Base-by-base conservation (phyloP, 75 land plant genomes). In the Gnetum montanum region DNA sequence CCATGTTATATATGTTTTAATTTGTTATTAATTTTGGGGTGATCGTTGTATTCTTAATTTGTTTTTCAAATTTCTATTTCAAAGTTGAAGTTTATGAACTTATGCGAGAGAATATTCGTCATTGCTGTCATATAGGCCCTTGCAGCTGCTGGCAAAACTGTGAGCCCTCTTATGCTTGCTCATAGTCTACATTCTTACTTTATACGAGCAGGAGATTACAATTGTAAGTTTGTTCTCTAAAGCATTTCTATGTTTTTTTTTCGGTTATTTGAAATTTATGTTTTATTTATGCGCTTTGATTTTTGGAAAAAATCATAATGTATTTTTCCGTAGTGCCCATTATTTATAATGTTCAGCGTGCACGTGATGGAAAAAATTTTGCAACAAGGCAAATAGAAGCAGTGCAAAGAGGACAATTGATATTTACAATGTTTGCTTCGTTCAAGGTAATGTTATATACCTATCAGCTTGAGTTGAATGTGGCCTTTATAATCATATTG, bases 141-240 rank as follows among this genome's bases (percentile, higher is more conserved):
- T 46, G 92, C 97, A 49, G 99, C 99, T 55, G 99, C 99, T 54
- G 81, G 79, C 49, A 95, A 90, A 63, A 81, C 92, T 48, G 89
- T 95, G 60, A 97, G 90, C 74, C 89, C 79, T 45, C 69, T 77
- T 16, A 82, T 83, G 47, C 51, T 90, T 61, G 82, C 82, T 44
- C 83, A 95, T 58, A 85, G 91, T 66, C 79, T 95, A 58, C 99
- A 95, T 61, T 67, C 69, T 15, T 77, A 81, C 64, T 95, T 95
- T 57, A 71, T 86, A 59, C 75, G 80, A 22, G 63, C 76, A 49
- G 99, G 92, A 44, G 92, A 95, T 50, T 61, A 59, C 31, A 58
- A 61, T 33, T 56, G 95, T 89, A 73, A 64, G 94, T 69, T 27
- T 40, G 8, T 47, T 28, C 33, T 30, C 7, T 26, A n/a, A n/a